phyloP scores from a whole-genome alignment of 129 eudicot genomes.

The Chrysanthemum seticuspe region DNA sequence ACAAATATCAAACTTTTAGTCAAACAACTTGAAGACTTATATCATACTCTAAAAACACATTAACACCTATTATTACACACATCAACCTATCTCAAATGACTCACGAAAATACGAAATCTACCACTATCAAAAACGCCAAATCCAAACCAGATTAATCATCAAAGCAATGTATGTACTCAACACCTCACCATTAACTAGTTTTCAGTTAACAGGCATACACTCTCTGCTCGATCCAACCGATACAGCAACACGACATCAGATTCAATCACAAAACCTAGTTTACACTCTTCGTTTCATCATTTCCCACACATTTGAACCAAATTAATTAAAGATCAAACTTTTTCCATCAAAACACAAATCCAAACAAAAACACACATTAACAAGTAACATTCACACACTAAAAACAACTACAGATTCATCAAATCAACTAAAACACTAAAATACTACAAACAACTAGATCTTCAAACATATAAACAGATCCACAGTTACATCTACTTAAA shows the following conservation, averaged over 20 bases:
- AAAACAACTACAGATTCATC: not conserved
- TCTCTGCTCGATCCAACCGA: conserved; percentile 20
- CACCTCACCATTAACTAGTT: not conserved
- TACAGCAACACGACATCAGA: not conserved
- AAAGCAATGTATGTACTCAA: conserved; percentile 19
- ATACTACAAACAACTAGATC: conserved; percentile 36
- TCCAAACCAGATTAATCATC: not conserved
- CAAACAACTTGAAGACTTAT: too few species aligned
- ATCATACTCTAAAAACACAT: not conserved
- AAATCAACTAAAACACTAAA: conserved; percentile 2
- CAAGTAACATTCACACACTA: too few species aligned
- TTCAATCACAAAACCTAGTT: conserved; percentile 25
- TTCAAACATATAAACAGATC: conserved; percentile 49
- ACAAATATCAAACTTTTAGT: conserved; percentile 11
- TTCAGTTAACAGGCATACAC: conserved; percentile 6
- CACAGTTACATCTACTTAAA: conserved; percentile 31
- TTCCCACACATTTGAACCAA: conserved; percentile 16
- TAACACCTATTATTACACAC: not conserved
- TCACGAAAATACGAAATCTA: too few species aligned
- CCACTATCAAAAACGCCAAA: too few species aligned
- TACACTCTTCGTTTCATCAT: conserved; percentile 12
- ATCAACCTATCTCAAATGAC: not conserved
- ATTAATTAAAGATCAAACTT: conserved; percentile 1
- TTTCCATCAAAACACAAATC: conserved; percentile 22
- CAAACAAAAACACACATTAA: conserved; percentile 5